A percentile compares a stretch with the other conserved stretches of the same genome.
phyloP scores from a whole-genome alignment of 768 basidiomycete species.

The Psilocybe sp. region DNA sequence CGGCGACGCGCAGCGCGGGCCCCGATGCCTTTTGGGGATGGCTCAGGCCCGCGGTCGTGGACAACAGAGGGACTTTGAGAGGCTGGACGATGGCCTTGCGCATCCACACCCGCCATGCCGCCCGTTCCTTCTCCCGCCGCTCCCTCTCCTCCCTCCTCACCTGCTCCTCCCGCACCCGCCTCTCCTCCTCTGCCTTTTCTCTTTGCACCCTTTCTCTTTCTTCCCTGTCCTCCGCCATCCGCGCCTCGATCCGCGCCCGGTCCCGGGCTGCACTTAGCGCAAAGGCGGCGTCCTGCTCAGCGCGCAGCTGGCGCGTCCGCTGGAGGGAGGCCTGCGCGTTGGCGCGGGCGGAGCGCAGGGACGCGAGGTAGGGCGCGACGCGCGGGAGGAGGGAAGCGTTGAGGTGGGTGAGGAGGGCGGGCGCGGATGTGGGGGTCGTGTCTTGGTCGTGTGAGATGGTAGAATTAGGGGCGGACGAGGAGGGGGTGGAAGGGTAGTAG shows the following conservation, averaged over 20 bases:
- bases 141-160: conserved; percentile 21
- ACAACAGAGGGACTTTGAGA: too few species aligned
- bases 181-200: conserved; percentile 33
- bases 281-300: conserved; percentile 83
- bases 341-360: conserved; percentile 34
- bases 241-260: conserved; percentile 59
- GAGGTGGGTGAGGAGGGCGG: conserved; percentile 64
- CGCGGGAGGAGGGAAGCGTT: conserved; percentile 76
- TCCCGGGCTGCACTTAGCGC: conserved; percentile 62
- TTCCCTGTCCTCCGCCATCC: conserved; percentile 41
- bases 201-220: conserved; percentile 27
- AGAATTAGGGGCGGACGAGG: conserved; percentile 13
- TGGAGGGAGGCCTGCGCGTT: conserved; percentile 46
- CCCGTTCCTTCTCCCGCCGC: conserved; percentile 23
- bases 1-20: conserved; percentile 40
- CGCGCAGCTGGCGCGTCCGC: conserved; percentile 61
- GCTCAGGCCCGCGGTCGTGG: too few species aligned
- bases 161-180: conserved; percentile 13
- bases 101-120: conserved; percentile 62
- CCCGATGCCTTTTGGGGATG: too few species aligned
- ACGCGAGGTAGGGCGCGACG: conserved; percentile 68
- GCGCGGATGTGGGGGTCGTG: conserved; percentile 52
- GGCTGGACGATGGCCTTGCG: conserved; percentile 48
- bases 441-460: neutral
- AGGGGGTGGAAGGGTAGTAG: conserved; percentile 26